Evolutionary conservation across 805 yeast species (phyloP).

Genomic region (Brettanomyces nanus): DNA sequence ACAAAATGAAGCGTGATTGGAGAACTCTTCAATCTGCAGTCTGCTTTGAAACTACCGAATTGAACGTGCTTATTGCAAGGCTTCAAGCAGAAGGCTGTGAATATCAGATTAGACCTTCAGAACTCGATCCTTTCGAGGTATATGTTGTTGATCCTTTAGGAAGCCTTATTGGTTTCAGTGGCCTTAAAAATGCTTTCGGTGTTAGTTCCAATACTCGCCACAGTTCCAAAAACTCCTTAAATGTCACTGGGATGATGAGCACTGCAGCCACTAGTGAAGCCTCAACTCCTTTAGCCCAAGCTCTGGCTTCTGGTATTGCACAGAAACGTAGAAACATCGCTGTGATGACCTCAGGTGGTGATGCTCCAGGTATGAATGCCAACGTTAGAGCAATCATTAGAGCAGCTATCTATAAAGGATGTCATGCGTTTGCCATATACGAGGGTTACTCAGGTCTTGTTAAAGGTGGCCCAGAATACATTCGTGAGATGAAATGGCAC

Average conservation of each 20-base stretch:
- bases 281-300: background rate
- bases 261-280: conserved; percentile 2
- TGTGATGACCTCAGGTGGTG: conserved; percentile 79
- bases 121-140: conserved; percentile 64
- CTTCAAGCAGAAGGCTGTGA: conserved; percentile 26
- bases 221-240: conserved; percentile 2
- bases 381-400: conserved; percentile 68
- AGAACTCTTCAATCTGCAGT: conserved; percentile 37
- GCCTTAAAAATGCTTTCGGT: conserved; percentile 45
- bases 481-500: conserved; percentile 71
- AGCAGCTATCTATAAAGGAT: conserved; percentile 55
- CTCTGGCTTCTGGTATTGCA: background rate
- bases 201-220: conserved; percentile 13
- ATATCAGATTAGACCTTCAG: conserved; percentile 62
- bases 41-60: conserved; percentile 37
- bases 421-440: conserved; percentile 58
- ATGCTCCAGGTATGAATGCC: conserved; percentile 77
- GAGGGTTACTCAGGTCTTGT: conserved; percentile 75
- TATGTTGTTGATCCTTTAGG: conserved; percentile 83
- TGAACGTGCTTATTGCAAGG: conserved; percentile 30
- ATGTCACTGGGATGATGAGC: background rate
- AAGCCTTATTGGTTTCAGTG: conserved; percentile 70
- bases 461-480: conserved; percentile 46
- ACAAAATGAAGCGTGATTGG: conserved; percentile 35
- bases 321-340: conserved; percentile 43